Evolutionary conservation across 768 basidiomycete species (phyloP).

Genomic region (Boletus huronensis): DNA sequence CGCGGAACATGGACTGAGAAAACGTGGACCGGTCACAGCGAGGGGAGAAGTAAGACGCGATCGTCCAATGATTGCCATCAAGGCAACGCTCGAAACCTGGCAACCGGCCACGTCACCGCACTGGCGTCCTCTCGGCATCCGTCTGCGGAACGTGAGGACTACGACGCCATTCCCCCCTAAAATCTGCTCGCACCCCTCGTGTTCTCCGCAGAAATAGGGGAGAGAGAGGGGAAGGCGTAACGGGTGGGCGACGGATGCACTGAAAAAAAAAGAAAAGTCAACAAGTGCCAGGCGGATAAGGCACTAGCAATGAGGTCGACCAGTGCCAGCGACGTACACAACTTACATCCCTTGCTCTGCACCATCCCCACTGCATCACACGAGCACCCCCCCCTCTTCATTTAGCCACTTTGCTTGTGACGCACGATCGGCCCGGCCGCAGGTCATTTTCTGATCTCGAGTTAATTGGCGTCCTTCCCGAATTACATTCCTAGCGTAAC

Average conservation of each 20-base stretch:
- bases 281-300: background rate
- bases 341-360: background rate
- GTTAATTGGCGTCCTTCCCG: background rate
- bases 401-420: background rate
- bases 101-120: background rate
- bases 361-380: background rate
- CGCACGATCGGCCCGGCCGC: background rate
- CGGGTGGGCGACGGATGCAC: no score
- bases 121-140: background rate
- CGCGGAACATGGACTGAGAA: slow-evolving; percentile 9
- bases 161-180: background rate
- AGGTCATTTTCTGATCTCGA: slow-evolving; percentile 1
- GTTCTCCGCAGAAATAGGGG: background rate
- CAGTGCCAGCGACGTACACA: background rate
- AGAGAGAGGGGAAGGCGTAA: background rate
- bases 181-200: background rate
- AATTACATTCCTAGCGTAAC: slow-evolving; percentile 4
- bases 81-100: background rate
- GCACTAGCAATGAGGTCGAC: background rate
- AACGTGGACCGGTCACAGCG: background rate
- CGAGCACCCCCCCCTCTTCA: no score
- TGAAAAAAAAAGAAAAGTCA: no score
- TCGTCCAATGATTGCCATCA: background rate
- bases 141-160: background rate
- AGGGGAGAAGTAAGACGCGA: background rate